These are phyloP conservation scores for Cordyceps javanica DNA, from an alignment of 2,329 filamentous ascomycete genomes.

Conservation along the genomic window DNA sequence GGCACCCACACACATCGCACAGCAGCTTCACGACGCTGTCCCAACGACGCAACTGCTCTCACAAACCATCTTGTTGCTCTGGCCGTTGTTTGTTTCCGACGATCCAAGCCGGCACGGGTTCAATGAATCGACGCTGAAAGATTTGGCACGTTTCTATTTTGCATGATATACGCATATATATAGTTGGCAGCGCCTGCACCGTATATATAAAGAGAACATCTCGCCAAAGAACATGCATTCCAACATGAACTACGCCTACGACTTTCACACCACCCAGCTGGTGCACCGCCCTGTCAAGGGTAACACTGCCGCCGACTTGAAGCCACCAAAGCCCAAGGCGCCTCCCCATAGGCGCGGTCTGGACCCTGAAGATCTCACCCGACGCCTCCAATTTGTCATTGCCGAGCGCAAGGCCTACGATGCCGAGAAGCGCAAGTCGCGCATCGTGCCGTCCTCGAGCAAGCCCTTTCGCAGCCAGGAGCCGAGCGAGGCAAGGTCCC, in stretches of 20 bases:
- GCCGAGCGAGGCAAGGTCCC: neutral
- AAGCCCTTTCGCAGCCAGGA: constrained; percentile 6
- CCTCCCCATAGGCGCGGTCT: constrained; percentile 27
- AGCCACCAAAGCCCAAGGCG: constrained; percentile 16
- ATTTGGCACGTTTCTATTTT: neutral
- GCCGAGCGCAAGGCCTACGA: constrained; percentile 41
- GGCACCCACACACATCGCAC: neutral
- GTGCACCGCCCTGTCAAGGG: constrained; percentile 4
- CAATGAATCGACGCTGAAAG: neutral
- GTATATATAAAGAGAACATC: neutral
- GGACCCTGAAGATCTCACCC: constrained; percentile 49
- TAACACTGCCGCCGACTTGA: neutral
- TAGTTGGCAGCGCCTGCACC: neutral
- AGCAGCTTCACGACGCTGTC: neutral
- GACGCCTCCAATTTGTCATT: constrained; percentile 45
- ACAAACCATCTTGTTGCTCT: neutral
- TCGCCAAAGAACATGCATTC: constrained; percentile 16
- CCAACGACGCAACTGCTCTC: neutral
- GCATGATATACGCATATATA: neutral
- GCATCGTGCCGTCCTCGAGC: neutral
- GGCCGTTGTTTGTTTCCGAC: neutral
- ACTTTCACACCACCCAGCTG: constrained; percentile 13
- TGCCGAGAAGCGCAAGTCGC: constrained; percentile 23
- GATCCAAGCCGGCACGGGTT: neutral
- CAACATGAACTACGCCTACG: constrained; percentile 22